Conservation (phyloP, 2,329 filamentous ascomycete genomes). For the Chrysosporium keratinophilum region DNA sequence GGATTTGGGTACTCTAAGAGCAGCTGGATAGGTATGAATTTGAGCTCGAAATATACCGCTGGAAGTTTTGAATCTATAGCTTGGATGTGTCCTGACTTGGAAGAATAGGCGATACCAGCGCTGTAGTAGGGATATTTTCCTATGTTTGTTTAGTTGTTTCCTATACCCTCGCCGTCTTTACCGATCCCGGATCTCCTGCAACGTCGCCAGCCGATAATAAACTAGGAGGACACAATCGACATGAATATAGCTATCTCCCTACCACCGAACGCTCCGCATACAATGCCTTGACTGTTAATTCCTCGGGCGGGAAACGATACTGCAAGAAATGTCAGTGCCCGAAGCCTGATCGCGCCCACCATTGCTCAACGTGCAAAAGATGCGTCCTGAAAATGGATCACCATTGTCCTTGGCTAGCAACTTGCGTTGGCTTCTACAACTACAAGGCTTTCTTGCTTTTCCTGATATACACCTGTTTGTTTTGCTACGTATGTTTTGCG, state of each 20-base stretch:
- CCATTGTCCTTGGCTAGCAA: conserved; percentile 96
- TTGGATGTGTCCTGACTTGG: background rate
- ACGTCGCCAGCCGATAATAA: conserved; percentile 15
- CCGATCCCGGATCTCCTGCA: conserved; percentile 63
- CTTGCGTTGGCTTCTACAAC: conserved; percentile 85
- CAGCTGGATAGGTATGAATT: conserved; percentile 33
- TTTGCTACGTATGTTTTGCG: conserved; percentile 72
- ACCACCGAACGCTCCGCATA: conserved; percentile 54
- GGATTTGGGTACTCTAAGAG: conserved; percentile 48
- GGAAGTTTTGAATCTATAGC: background rate
- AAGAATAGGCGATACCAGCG: conserved; percentile 22
- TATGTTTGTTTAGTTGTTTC: conserved; percentile 75
- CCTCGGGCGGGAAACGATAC: conserved; percentile 73
- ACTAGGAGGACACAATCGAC: conserved; percentile 21
- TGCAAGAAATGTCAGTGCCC: conserved; percentile 95
- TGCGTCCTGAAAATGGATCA: conserved; percentile 99
- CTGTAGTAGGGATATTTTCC: conserved; percentile 53
- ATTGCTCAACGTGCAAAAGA: conserved; percentile 87
- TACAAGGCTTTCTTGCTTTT: conserved; percentile 95
- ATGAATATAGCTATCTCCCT: conserved; percentile 65
- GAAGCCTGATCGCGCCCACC: conserved; percentile 92
- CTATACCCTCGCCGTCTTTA: conserved; percentile 91
- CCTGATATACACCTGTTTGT: conserved; percentile 75
- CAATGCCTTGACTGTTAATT: conserved; percentile 82
- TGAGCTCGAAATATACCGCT: background rate